Evolutionary conservation across 2,329 filamentous ascomycete genomes (phyloP).

Genomic region (Ceratocystiopsis sp.): DNA sequence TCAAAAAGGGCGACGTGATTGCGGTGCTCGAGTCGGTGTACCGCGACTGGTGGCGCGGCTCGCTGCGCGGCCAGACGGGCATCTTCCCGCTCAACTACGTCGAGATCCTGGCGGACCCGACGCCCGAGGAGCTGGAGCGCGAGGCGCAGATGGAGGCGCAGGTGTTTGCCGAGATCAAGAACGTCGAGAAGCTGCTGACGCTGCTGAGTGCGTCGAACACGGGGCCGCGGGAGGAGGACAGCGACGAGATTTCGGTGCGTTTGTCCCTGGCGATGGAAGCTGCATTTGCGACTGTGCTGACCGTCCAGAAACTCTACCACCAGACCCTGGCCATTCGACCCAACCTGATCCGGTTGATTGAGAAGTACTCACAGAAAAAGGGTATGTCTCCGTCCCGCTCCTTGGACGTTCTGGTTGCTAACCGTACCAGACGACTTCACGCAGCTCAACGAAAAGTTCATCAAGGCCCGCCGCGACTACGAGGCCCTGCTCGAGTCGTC

Average conservation of each 20-base stretch:
- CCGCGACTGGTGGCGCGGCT: conserved; percentile 99
- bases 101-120: conserved; percentile 90
- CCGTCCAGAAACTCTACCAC: conserved; percentile 57
- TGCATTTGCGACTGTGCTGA: background rate
- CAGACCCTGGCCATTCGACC: conserved; percentile 86
- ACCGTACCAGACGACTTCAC: conserved; percentile 75
- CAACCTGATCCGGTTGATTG: conserved; percentile 94
- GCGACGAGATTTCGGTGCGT: conserved; percentile 81
- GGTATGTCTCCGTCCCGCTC: conserved; percentile 30
- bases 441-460: conserved; percentile 97
- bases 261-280: background rate
- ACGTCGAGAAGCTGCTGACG: conserved; percentile 58
- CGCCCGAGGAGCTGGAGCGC: conserved; percentile 79
- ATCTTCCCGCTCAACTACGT: conserved; percentile 99
- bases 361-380: conserved; percentile 98
- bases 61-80: conserved; percentile 80
- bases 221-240: conserved; percentile 70
- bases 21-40: conserved; percentile 94
- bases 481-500: conserved; percentile 90
- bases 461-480: conserved; percentile 94
- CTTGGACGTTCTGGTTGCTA: background rate
- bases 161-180: conserved; percentile 48
- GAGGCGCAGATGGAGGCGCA: conserved; percentile 88
- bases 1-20: conserved; percentile 93
- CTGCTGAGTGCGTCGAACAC: conserved; percentile 76